Conservation (phyloP, 2,329 filamentous ascomycete species). For the Reticulascus tulasneorum region DNA sequence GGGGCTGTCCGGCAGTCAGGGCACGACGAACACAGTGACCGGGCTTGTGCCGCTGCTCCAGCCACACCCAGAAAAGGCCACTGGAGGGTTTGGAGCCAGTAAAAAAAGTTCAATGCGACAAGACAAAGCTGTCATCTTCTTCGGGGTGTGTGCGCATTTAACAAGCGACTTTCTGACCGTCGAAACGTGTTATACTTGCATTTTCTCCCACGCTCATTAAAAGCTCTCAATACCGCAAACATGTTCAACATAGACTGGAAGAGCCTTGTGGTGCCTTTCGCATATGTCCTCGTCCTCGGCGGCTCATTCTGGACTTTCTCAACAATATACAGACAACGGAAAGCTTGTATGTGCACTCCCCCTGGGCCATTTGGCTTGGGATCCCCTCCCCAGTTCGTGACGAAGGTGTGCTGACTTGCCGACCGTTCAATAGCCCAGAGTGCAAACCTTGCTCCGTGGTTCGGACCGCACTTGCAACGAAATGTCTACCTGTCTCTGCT, state of each 20-base stretch:
- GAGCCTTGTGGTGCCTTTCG: slow-evolving; percentile 79
- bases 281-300: slow-evolving; percentile 83
- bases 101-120: slow-evolving; percentile 13
- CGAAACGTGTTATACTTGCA: slow-evolving; percentile 2
- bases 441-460: slow-evolving; percentile 89
- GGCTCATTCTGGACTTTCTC: slow-evolving; percentile 91
- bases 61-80: too few species aligned
- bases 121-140: slow-evolving; percentile 14
- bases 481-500: slow-evolving; percentile 93
- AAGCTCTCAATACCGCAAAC: slow-evolving; percentile 16
- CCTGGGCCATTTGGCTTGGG: not conserved
- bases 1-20: too few species aligned
- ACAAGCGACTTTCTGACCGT: too few species aligned
- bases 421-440: slow-evolving; percentile 58
- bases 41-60: too few species aligned
- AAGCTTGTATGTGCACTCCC: slow-evolving; percentile 59
- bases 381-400: not conserved
- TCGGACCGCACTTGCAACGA: slow-evolving; percentile 82
- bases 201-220: slow-evolving; percentile 11
- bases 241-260: slow-evolving; percentile 66
- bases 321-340: slow-evolving; percentile 86
- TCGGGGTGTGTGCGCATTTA: too few species aligned
- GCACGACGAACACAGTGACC: not conserved
- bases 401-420: not conserved
- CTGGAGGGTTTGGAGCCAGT: too few species aligned